These are phyloP conservation scores for Epicoccum sorghinum DNA, from an alignment of 2,329 filamentous ascomycete genomes.

Conservation along the genomic window DNA sequence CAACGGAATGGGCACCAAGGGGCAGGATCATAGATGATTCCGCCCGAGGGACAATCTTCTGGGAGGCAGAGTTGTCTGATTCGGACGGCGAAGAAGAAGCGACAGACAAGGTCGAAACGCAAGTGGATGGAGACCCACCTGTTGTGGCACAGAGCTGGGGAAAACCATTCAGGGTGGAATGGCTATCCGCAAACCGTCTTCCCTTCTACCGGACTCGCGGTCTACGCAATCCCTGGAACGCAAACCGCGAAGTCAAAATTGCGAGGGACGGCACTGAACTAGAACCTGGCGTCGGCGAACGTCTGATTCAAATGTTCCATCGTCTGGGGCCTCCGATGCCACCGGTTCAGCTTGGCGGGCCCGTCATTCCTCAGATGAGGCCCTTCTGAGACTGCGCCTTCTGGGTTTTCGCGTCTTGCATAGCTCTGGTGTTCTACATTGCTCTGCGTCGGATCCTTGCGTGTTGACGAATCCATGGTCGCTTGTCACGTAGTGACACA, in stretches of 20 bases:
- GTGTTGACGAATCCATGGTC: neutral
- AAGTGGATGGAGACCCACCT: conserved; percentile 49
- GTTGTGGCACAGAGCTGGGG: conserved; percentile 72
- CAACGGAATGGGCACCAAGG: conserved; percentile 77
- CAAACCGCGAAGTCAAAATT: conserved; percentile 94
- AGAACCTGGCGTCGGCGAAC: conserved; percentile 79
- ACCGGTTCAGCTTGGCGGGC: conserved; percentile 28
- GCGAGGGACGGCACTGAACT: conserved; percentile 93
- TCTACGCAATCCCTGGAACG: conserved; percentile 91
- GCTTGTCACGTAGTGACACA: neutral
- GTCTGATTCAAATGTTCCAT: conserved; percentile 78
- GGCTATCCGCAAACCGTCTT: conserved; percentile 81
- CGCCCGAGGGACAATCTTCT: conserved; percentile 93
- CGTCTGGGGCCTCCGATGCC: conserved; percentile 39
- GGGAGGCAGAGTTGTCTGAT: conserved; percentile 78
- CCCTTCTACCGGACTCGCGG: conserved; percentile 90
- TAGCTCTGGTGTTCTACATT: conserved; percentile 1
- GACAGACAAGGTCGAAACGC: conserved; percentile 39
- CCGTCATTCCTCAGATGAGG: conserved; percentile 38
- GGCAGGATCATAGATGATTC: conserved; percentile 93
- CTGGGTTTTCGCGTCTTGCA: neutral
- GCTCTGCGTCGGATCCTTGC: neutral
- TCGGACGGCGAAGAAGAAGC: conserved; percentile 57
- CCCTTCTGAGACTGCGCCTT: conserved; percentile 26
- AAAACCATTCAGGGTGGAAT: conserved; percentile 89